phyloP scores from a whole-genome alignment of 352 stramenopile species.

The Phytopythium delawarense region DNA sequence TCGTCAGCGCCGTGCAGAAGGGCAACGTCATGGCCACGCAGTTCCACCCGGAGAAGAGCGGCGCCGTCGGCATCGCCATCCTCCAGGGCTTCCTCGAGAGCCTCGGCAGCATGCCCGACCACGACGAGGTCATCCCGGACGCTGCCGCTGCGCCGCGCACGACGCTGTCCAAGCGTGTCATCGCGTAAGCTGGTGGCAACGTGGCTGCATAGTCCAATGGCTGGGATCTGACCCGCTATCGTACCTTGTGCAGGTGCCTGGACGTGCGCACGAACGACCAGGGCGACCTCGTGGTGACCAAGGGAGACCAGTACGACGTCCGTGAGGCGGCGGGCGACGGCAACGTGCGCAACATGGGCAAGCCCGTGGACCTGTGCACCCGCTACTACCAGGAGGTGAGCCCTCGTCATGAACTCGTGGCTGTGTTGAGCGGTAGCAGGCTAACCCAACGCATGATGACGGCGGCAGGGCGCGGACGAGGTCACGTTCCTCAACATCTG shows the following conservation, averaged over 20 bases:
- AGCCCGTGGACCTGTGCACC: conserved; percentile 93
- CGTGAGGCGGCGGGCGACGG: conserved; percentile 83
- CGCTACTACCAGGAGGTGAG: conserved; percentile 93
- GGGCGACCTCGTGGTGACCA: conserved; percentile 97
- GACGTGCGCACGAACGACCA: conserved; percentile 96
- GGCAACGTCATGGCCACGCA: conserved; percentile 97
- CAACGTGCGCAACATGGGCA: conserved; percentile 96
- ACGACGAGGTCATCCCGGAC: conserved; percentile 38
- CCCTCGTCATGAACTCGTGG: no score
- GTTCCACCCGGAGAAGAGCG: conserved; percentile 99
- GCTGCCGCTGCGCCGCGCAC: conserved; percentile 40
- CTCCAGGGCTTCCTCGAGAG: conserved; percentile 93
- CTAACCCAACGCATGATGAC: background rate
- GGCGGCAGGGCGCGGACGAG: conserved; percentile 87
- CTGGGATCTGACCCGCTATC: conserved; percentile 3
- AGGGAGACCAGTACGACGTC: conserved; percentile 99
- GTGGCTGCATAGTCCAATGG: background rate
- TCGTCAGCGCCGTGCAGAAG: conserved; percentile 93
- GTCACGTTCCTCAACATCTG: conserved; percentile 99
- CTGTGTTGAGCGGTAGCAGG: background rate
- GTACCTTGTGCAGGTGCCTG: conserved; percentile 67
- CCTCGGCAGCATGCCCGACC: conserved; percentile 25
- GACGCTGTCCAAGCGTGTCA: conserved; percentile 92
- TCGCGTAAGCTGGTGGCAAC: conserved; percentile 67
- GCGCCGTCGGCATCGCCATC: conserved; percentile 88